These are phyloP conservation scores for Hemileccinum rubropunctum DNA, from an alignment of 768 basidiomycete species.

Conservation along the genomic window DNA sequence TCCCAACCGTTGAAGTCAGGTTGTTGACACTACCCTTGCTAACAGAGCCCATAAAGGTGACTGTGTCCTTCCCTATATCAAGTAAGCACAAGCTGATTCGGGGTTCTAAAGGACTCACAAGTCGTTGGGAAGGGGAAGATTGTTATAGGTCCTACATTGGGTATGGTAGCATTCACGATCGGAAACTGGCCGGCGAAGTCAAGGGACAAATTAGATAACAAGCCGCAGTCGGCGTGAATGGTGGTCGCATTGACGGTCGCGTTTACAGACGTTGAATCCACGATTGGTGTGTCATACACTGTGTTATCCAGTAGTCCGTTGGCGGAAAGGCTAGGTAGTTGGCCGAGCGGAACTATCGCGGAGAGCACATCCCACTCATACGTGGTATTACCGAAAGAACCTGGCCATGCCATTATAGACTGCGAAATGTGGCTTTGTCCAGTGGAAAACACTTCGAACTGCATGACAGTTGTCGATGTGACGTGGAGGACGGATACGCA, in stretches of 20 bases:
- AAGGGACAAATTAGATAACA: not conserved
- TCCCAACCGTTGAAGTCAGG: not conserved
- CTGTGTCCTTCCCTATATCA: not conserved
- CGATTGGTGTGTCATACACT: not conserved
- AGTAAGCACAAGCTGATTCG: not conserved
- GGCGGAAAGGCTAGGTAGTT: not conserved
- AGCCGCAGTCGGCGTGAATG: not conserved
- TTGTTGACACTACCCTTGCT: too few relatives aligned
- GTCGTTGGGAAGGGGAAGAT: too few relatives aligned
- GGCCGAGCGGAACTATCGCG: not conserved
- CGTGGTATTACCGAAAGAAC: not conserved
- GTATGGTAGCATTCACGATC: too few relatives aligned
- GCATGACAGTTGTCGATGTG: not conserved
- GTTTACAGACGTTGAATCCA: not conserved
- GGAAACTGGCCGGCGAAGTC: too few relatives aligned
- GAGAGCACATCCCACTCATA: not conserved
- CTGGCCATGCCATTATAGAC: not conserved
- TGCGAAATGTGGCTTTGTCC: not conserved
- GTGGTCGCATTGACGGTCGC: not conserved
- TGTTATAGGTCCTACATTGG: too few relatives aligned
- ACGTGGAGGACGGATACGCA: not conserved
- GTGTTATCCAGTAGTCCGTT: not conserved
- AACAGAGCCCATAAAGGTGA: not conserved
- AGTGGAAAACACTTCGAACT: not conserved
- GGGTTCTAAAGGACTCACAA: not conserved